Evolutionary conservation across 2,329 filamentous ascomycete genomes (phyloP).

Genomic region (Ascosphaera apis): DNA sequence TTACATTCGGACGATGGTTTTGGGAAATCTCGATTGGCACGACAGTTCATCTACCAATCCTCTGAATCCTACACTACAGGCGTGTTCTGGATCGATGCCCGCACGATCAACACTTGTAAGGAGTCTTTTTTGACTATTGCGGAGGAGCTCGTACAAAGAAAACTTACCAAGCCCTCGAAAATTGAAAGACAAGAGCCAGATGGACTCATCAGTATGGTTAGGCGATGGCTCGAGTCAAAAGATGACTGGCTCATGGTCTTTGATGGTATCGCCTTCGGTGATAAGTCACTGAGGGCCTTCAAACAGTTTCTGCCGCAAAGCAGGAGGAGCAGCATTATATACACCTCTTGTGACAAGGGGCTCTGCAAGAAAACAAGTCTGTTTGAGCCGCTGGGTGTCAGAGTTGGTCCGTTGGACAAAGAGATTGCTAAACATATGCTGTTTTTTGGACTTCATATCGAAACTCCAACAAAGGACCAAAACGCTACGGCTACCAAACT

Average conservation of each 20-base stretch:
- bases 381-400: conserved; percentile 35
- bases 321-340: conserved; percentile 40
- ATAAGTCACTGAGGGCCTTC: conserved; percentile 27
- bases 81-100: conserved; percentile 46
- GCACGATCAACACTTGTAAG: conserved; percentile 33
- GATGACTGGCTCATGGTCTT: conserved; percentile 45
- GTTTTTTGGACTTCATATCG: conserved; percentile 38
- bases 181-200: conserved; percentile 19
- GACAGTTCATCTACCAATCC: conserved; percentile 42
- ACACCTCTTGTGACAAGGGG: conserved; percentile 42
- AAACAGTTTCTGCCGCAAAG: conserved; percentile 41
- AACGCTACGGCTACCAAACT: conserved; percentile 34
- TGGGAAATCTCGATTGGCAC: conserved; percentile 45
- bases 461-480: conserved; percentile 31
- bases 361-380: conserved; percentile 31
- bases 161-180: conserved; percentile 15
- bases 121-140: conserved; percentile 45
- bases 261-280: conserved; percentile 41
- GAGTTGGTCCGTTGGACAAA: conserved; percentile 30
- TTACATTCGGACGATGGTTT: conserved; percentile 41
- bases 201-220: conserved; percentile 31
- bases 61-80: conserved; percentile 38
- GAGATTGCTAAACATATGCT: conserved; percentile 37
- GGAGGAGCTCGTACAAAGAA: conserved; percentile 18
- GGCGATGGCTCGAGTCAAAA: conserved; percentile 36